Evolutionary conservation across 2,329 filamentous ascomycete genomes (phyloP), one percentile per base, ranked within the genome.

Genomic region (Cladorrhinum sp.): DNA sequence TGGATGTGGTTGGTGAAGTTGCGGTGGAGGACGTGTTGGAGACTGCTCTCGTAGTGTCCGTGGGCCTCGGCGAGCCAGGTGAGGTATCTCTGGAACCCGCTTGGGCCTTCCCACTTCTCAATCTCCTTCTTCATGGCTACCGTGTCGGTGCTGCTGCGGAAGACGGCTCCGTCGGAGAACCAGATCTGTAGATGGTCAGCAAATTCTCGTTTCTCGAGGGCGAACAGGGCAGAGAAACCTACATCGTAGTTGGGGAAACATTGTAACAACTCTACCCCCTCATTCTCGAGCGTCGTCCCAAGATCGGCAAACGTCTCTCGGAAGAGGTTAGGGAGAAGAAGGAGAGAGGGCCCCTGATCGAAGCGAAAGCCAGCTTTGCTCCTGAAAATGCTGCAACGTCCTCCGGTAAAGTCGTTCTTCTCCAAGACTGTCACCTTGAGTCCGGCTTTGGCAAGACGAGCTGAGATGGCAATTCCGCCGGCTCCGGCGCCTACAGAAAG

Each of bases 221-320:
- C n/a, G n/a, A n/a, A n/a, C n/a, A n/a, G n/a, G n/a, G n/a, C n/a
- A n/a, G n/a, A n/a, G n/a, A n/a, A n/a, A n/a, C n/a, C n/a, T n/a
- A n/a, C n/a, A 58, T 85, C 84, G 77, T 92, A 92, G 71, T 92
- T 92, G 1, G 87, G 87, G 55, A 90, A 85, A 73, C 89, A 92
- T 75, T 88, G 89, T 23, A 89, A 70, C 3, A 92, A 76, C 53
- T 86, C 75, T 1, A 92, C 80, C n/a, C 85, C 86, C 70, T 91
- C 88, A 0, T 76, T 79, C 64, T 84, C 79, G 12, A 91, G 76
- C 9, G 82, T 83, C 5, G 88, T 91, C 63, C 80, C 87, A 1
- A 92, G 81, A 67, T 92, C 89, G 58, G 76, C 72, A 69, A 91
- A 92, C 20, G 85, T 84, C 73, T 89, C 85, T 26, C 81, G 79